phyloP scores from a whole-genome alignment of 768 basidiomycete genomes.

The Phanerochaete carnosa region DNA sequence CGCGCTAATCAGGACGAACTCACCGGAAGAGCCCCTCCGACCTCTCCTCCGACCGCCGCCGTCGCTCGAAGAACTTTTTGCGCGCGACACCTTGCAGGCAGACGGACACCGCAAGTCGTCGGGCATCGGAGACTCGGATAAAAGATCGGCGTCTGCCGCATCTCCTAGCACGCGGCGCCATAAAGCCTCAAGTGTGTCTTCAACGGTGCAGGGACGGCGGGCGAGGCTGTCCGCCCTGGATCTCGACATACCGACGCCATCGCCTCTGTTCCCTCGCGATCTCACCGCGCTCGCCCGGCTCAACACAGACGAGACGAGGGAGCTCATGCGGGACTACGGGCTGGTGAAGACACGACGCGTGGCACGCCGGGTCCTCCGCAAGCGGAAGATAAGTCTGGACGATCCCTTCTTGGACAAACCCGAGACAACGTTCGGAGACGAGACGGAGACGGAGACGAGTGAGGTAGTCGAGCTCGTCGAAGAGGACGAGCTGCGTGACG shows the following conservation, averaged over 20 bases:
- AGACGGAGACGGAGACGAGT: not conserved
- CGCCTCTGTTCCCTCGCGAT: constrained; percentile 46
- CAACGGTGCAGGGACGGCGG: not conserved
- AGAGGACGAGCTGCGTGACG: constrained; percentile 4
- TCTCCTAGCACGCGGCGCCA: not conserved
- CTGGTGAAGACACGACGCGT: constrained; percentile 20
- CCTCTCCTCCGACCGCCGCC: constrained; percentile 51
- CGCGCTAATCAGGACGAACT: constrained; percentile 32
- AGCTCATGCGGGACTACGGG: constrained; percentile 43
- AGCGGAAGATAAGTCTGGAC: not conserved
- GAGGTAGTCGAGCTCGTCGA: not conserved
- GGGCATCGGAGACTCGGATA: not conserved
- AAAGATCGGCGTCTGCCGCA: not conserved
- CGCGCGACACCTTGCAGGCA: not conserved
- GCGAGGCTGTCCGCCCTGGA: constrained; percentile 10
- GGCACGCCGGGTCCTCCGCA: not conserved
- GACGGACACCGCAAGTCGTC: not conserved
- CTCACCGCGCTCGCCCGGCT: constrained; percentile 43
- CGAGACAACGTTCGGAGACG: not conserved
- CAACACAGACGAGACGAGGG: constrained; percentile 35
- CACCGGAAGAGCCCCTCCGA: constrained; percentile 40
- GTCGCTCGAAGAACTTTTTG: not conserved
- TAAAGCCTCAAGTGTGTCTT: not conserved
- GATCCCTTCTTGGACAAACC: not conserved
- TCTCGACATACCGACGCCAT: constrained; percentile 30